Evolutionary conservation across 768 basidiomycete genomes (phyloP), one percentile per base, ranked within the genome.

Genomic region (Boletus bicolor): DNA sequence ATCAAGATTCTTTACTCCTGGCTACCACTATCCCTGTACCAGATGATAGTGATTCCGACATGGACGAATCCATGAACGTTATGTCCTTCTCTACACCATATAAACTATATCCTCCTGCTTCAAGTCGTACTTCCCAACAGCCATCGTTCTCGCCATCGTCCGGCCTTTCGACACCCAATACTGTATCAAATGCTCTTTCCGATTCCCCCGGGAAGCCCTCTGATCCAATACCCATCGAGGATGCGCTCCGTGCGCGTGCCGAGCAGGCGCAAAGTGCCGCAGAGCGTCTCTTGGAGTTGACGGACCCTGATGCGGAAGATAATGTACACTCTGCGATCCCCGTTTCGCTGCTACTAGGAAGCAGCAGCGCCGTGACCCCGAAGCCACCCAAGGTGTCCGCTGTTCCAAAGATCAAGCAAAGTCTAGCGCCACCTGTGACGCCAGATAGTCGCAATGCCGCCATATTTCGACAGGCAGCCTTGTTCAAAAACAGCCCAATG

Each of bases 251-350:
- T 43, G 91, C 91, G 3, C 83, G 91, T 50, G 94, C 95, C 2
- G 90, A 91, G 62, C 95, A 97, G 68, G 95, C 95, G 0, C 91
- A 94, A 68, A 93, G 91, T 66, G 91, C 93, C 8, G 95, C 95
- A 0, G 87, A 92, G 68, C 82, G 91, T 47, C 73, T 98, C 28
- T 69, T 96, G 38, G 95, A 97, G 69, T 79, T 96, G 15, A 87
- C 91, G 12, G 90, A 93, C 58, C 82, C 87, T 14, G 90, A 91
- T 45, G 87, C 84, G 12, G 84, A 84, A 49, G 75, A 70, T 51
- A 66, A 72, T 53, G 77, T 73, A 43, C 76, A 81, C 56, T 81
- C 82, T 21, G 73, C 78, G 10, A 76, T 87, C 12, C 85, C 85
- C 1, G 67, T 75, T 12, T 82, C 84, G 0, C 67, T 89, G 38